Percentiles rank a stretch among this genome's conserved stretches.
Conservation (phyloP, 2,329 filamentous ascomycete species). For the Pseudogymnoascus sp. region DNA sequence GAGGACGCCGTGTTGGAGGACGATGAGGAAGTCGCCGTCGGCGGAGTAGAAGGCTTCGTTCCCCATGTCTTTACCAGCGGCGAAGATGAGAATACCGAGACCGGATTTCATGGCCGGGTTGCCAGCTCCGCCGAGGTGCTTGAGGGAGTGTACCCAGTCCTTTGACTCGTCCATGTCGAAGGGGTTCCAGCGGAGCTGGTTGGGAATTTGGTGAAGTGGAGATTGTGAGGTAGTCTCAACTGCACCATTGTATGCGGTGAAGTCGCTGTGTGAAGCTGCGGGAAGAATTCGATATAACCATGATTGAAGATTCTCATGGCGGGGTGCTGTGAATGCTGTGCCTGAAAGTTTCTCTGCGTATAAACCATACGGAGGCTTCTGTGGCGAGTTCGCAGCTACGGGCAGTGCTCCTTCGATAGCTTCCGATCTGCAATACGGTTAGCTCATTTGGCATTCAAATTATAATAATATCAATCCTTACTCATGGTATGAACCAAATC, state of each 20-base stretch:
- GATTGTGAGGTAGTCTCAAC: conserved; percentile 36
- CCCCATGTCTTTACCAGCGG: conserved; percentile 70
- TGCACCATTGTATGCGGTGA: conserved; percentile 29
- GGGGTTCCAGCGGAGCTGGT: conserved; percentile 67
- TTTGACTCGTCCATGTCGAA: conserved; percentile 64
- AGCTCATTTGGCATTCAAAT: conserved; percentile 12
- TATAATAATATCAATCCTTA: conserved; percentile 29
- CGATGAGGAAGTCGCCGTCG: conserved; percentile 70
- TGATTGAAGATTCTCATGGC: conserved; percentile 47
- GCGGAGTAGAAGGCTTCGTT: conserved; percentile 75
- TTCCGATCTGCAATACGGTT: conserved; percentile 43
- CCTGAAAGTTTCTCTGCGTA: conserved; percentile 59
- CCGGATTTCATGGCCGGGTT: conserved; percentile 73
- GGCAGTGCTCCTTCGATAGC: conserved; percentile 58
- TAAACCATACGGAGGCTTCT: conserved; percentile 59
- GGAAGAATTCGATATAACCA: conserved; percentile 52
- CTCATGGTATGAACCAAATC: conserved; percentile 62
- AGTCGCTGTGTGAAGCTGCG: conserved; percentile 38
- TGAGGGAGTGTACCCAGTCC: conserved; percentile 55
- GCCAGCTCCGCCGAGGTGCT: conserved; percentile 66
- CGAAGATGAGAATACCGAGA: conserved; percentile 72
- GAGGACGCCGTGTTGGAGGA: conserved; percentile 64
- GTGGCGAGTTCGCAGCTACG: conserved; percentile 58
- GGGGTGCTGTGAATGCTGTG: conserved; percentile 48
- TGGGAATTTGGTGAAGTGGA: conserved; percentile 66